phyloP scores from a whole-genome alignment of 768 basidiomycete genomes.

The Flagelloscypha sp. region DNA sequence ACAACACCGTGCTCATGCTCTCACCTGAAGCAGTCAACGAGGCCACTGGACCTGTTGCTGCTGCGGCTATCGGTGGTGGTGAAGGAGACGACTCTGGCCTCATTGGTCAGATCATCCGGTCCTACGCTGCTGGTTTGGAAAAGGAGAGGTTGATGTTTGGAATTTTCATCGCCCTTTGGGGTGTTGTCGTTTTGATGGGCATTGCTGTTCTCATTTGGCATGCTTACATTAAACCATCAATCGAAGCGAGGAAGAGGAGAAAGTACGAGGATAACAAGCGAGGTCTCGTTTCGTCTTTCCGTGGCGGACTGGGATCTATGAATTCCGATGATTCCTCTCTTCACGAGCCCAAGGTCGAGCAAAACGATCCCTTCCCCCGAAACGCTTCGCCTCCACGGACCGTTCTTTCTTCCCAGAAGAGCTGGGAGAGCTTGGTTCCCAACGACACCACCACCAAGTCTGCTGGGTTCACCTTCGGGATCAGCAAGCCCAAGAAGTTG shows the following conservation, averaged over 20 bases:
- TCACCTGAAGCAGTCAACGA: slow-evolving; percentile 67
- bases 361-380: slow-evolving; percentile 7
- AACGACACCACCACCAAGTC: slow-evolving; percentile 13
- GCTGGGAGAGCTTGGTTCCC: slow-evolving; percentile 39
- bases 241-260: slow-evolving; percentile 39
- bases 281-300: slow-evolving; percentile 32
- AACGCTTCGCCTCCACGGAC: slow-evolving; percentile 14
- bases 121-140: slow-evolving; percentile 64
- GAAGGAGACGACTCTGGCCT: slow-evolving; percentile 48
- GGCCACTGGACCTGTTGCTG: slow-evolving; percentile 69
- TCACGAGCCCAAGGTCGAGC: slow-evolving; percentile 41
- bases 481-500: slow-evolving; percentile 31
- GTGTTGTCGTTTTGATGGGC: slow-evolving; percentile 74
- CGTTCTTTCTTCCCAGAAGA: slow-evolving; percentile 27
- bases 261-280: slow-evolving; percentile 48
- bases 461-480: slow-evolving; percentile 15
- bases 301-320: slow-evolving; percentile 15
- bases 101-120: slow-evolving; percentile 61
- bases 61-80: slow-evolving; percentile 66
- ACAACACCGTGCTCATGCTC: slow-evolving; percentile 67
- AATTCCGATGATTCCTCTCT: slow-evolving; percentile 29
- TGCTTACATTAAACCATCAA: slow-evolving; percentile 42
- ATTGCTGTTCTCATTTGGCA: slow-evolving; percentile 65
- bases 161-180: slow-evolving; percentile 81
- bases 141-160: slow-evolving; percentile 80